A percentile compares a stretch with the other conserved stretches of the same genome.
phyloP scores from a whole-genome alignment of 768 basidiomycete species.

The Tulasnella sp. region DNA sequence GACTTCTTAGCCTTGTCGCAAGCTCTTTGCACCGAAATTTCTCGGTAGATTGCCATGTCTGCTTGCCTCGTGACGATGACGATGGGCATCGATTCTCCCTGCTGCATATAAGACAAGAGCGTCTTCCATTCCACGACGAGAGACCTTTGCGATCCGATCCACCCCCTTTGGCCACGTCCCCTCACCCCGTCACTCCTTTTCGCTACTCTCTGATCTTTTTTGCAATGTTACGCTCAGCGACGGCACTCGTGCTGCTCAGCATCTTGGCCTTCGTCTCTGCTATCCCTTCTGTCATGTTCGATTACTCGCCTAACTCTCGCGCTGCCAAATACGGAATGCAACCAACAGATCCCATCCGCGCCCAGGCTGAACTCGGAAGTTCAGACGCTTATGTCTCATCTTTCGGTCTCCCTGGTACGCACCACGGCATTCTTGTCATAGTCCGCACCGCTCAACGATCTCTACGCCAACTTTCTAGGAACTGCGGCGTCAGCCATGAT shows the following conservation, averaged over 20 bases:
- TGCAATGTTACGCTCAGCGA: neutral
- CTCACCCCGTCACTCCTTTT: neutral
- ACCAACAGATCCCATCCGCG: neutral
- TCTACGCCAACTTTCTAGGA: slow-evolving; percentile 25
- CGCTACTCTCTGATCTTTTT: neutral
- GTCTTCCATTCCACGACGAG: neutral
- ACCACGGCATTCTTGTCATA: neutral
- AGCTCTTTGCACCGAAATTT: neutral
- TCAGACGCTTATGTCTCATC: slow-evolving; percentile 24
- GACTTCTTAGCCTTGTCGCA: neutral
- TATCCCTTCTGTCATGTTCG: neutral
- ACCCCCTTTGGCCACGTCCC: neutral
- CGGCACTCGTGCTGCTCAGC: neutral
- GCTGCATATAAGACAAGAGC: neutral
- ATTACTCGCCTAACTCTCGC: slow-evolving; percentile 1
- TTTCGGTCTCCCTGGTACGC: slow-evolving; percentile 25
- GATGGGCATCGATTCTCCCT: neutral
- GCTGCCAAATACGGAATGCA: slow-evolving; percentile 7
- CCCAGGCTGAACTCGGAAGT: neutral
- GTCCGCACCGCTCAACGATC: neutral
- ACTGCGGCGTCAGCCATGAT: slow-evolving; percentile 39
- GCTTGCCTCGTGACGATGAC: neutral
- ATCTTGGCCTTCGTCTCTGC: neutral
- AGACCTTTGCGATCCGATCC: neutral
- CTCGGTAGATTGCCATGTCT: neutral